Conservation (phyloP, 1,284 basidiomycete genomes). For the Papiliotrema flavescens region DNA sequence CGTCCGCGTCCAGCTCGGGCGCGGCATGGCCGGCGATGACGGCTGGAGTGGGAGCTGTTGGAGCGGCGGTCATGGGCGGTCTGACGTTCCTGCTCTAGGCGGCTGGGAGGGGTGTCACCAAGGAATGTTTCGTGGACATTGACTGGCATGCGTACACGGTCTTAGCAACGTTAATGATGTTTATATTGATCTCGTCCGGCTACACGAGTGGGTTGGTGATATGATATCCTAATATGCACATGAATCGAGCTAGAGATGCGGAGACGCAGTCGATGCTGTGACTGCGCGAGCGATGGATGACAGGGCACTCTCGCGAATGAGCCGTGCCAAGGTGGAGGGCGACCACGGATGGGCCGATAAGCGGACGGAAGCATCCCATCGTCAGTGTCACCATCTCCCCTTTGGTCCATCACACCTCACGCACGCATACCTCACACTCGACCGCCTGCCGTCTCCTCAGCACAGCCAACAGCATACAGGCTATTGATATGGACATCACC, state of each 20-base stretch:
- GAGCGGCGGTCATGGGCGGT: slow-evolving; percentile 1
- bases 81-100: background rate
- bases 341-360: too few species aligned
- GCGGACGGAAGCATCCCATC: too few species aligned
- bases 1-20: slow-evolving; percentile 4
- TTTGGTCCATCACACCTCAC: too few species aligned
- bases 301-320: too few species aligned
- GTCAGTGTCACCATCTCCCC: too few species aligned
- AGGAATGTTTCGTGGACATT: background rate
- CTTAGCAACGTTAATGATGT: background rate
- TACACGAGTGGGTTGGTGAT: background rate
- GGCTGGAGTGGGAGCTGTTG: slow-evolving; percentile 1
- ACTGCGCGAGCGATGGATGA: too few species aligned
- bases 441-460: too few species aligned
- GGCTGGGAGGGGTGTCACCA: background rate
- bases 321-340: too few species aligned
- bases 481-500: too few species aligned
- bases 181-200: background rate
- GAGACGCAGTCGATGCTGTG: background rate
- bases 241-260: background rate
- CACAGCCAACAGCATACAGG: too few species aligned
- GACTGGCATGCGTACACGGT: background rate
- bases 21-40: background rate
- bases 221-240: background rate
- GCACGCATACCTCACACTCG: too few species aligned